Evolutionary conservation across 2,329 filamentous ascomycete genomes (phyloP), one percentile per base, ranked within the genome.

Genomic region (Endothia cerciana): DNA sequence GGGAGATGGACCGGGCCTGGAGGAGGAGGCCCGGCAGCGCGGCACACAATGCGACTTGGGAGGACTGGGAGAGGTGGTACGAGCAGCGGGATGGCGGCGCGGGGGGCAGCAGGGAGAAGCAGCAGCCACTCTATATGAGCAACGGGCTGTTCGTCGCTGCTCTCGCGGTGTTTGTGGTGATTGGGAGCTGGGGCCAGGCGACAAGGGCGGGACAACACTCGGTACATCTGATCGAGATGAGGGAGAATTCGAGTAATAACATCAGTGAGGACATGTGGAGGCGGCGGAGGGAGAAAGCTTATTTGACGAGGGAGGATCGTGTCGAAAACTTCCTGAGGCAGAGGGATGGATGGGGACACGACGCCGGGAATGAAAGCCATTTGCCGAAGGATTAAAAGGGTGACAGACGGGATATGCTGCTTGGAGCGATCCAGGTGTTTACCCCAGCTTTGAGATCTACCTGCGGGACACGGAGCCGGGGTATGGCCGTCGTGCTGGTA

Each of bases 1-100:
- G 82, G 47, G 70, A 76, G 2, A 76, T 78, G 19, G 81, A 87
- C 68, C 76, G 74, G 30, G 73, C 77, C 4, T 89, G 85, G 85
- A 81, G 84, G 43, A 72, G 79, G 17, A 74, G 75, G 41, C 79
- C 81, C 0, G 81, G 80, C 30, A 84, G 78, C 63, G 76, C 85
- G 15, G 83, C 83, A 60, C 78, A 79, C 71, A 98, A 98, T 76
- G 95, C 93, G 0, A 98, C 95, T 0, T 99, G 95, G 95, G 95
- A 99, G 76, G 95, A 99, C 76, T 97, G 94, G 94, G 92, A 97
- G 79, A 84, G 84, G 55, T 97, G 91, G 89, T 85, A 91, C 71
- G 82, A 87, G 41, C 76, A 82, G 76, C 77, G 81, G 73, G 76
- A 82, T 59, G 80, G 82, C 68, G 75, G 74, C 69, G 72, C 77